phyloP scores from a whole-genome alignment of 2,329 filamentous ascomycete species.

The Macrophomina tecta region DNA sequence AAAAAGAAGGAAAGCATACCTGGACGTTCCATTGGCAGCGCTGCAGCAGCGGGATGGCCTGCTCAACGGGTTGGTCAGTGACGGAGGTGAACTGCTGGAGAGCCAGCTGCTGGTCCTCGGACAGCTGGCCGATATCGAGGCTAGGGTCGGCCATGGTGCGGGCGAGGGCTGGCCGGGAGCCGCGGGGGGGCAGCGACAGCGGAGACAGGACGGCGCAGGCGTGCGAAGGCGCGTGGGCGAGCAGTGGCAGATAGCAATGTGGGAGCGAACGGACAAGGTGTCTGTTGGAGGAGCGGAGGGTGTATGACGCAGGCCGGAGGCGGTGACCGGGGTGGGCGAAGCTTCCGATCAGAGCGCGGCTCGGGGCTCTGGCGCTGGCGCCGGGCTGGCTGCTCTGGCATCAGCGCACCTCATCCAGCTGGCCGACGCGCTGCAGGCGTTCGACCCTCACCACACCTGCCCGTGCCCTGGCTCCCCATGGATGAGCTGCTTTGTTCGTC shows the following conservation, averaged over 20 bases:
- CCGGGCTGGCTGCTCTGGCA: conserved; percentile 11
- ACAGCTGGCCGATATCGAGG: conserved; percentile 71
- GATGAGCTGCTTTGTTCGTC: conserved; percentile 27
- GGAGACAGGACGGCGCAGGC: not conserved
- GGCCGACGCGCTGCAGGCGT: conserved; percentile 18
- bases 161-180: conserved; percentile 1
- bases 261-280: conserved; percentile 16
- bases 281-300: not conserved
- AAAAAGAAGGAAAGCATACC: conserved; percentile 54
- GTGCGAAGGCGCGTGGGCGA: not conserved
- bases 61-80: conserved; percentile 78
- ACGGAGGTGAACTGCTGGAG: conserved; percentile 88
- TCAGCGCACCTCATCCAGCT: conserved; percentile 21
- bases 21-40: conserved; percentile 97
- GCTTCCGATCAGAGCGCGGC: conserved; percentile 19
- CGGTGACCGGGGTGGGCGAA: conserved; percentile 20
- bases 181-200: conserved; percentile 17
- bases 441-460: conserved; percentile 15
- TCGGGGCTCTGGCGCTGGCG: not conserved
- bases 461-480: conserved; percentile 19
- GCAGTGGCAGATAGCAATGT: not conserved
- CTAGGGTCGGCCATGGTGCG: conserved; percentile 18
- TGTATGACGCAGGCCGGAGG: conserved; percentile 26
- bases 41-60: conserved; percentile 79
- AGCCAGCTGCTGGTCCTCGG: conserved; percentile 77